These are phyloP conservation scores for Sisymbrium irio DNA, from an alignment of 345 rosid genomes.

Conservation along the genomic window DNA sequence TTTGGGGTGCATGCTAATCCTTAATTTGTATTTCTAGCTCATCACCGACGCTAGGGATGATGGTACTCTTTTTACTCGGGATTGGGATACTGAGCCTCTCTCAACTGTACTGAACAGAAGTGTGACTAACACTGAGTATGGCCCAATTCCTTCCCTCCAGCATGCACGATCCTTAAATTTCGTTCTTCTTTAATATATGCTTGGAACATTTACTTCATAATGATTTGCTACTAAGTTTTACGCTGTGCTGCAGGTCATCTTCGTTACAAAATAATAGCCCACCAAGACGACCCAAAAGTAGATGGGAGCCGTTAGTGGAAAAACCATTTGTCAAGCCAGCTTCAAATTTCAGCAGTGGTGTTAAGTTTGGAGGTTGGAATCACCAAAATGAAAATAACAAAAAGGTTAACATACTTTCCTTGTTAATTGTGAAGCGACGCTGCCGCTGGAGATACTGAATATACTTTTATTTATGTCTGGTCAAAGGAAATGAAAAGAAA, in stretches of 20 bases:
- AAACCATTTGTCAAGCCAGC: slow-evolving; percentile 50
- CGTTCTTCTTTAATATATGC: slow-evolving; percentile 10
- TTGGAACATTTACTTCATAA: slow-evolving; percentile 4
- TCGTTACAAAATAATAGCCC: slow-evolving; percentile 60
- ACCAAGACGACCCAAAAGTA: slow-evolving; percentile 72
- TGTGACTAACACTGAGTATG: slow-evolving; percentile 54
- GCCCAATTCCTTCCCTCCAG: not conserved
- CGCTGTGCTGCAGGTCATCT: slow-evolving; percentile 38
- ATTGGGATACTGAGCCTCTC: slow-evolving; percentile 89
- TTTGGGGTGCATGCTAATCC: slow-evolving; percentile 13
- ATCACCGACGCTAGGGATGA: slow-evolving; percentile 68
- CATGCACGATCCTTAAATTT: slow-evolving; percentile 1
- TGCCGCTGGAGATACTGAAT: not conserved
- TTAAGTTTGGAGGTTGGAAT: slow-evolving; percentile 60
- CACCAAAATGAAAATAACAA: slow-evolving; percentile 47
- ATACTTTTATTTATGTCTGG: not conserved
- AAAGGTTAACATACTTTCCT: slow-evolving; percentile 46
- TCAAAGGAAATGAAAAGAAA: slow-evolving; percentile 5
- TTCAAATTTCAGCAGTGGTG: slow-evolving; percentile 38
- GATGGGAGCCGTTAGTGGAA: slow-evolving; percentile 96
- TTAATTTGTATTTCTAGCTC: slow-evolving; percentile 44
- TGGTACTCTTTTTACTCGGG: slow-evolving; percentile 62
- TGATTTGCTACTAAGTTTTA: slow-evolving; percentile 18
- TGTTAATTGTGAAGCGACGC: slow-evolving; percentile 8
- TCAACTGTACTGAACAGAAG: slow-evolving; percentile 51